Evolutionary conservation across 805 yeast genomes (phyloP), one percentile per base, ranked within the genome.

Genomic region (Sugiyamaella valdiviana): DNA sequence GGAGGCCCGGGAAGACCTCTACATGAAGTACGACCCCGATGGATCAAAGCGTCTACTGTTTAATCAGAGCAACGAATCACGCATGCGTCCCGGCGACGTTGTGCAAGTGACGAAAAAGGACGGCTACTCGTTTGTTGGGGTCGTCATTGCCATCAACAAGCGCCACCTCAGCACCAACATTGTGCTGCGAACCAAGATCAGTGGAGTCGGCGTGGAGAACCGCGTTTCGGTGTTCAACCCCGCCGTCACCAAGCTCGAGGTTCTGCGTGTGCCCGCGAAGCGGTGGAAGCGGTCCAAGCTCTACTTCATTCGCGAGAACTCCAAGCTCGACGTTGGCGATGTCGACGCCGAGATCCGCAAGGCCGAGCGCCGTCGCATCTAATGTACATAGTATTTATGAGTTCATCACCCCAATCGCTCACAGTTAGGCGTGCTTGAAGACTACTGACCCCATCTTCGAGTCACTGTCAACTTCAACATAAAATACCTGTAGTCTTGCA

Each of bases 161-260:
- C 75, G 79, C 53, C 82, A 80, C 36, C 68, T 85, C 39, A 88
- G 85, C 40, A 77, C 95, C 15, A 83, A 85, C 51, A 68, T 91
- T n/a, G 69, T 87, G 48, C 66, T 91, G 54, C 82, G 99, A 73
- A 87, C 89, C 63, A 87, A 84, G 63, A 73, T 87, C 57, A 75
- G 82, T 53, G 85, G 84, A 57, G 69, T 86, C n/a, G 95, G 95
- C 49, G 91, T 87, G 44, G 98, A 91, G 62, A 70, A 83, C 53
- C 74, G 91, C 53, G 78, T 89, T 42, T 90, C 91, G 23, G 68
- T 91, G 21, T 91, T 75, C 71, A 84, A 83, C 53, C 96, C 97
- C 6, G 72, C 79, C 47, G 75, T 93, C 48, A 77, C 80, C 53
- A 78, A 83, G 65, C 74, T 91, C 46, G 97, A 90, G 67, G 66